Conservation (phyloP, 176 grass and related monocot species). For the Guadua angustifolia region DNA sequence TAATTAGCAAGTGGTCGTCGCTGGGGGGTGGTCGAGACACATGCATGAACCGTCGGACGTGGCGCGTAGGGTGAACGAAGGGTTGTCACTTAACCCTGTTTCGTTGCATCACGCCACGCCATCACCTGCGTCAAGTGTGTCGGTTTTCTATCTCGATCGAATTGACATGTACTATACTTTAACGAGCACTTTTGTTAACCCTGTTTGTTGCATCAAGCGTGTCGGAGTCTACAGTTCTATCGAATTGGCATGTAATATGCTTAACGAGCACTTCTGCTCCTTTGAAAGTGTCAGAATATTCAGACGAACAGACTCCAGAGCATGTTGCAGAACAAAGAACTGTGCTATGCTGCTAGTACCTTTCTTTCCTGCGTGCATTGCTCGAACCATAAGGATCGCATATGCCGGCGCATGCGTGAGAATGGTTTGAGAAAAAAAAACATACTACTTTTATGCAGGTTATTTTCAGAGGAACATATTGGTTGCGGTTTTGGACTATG, state of each 20-base stretch:
- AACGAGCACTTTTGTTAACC: not conserved
- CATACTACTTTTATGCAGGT: too few species aligned
- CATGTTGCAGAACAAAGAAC: not conserved
- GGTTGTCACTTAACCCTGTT: not conserved
- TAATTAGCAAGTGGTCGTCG: constrained; percentile 19
- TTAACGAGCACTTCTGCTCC: not conserved
- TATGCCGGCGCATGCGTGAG: not conserved
- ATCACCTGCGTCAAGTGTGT: not conserved
- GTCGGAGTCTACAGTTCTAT: too few species aligned
- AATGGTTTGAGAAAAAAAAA: too few species aligned
- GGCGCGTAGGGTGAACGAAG: constrained; percentile 34
- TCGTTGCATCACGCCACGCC: not conserved
- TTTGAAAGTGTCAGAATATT: not conserved
- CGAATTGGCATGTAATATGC: not conserved
- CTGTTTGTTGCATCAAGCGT: not conserved
- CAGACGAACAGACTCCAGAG: not conserved
- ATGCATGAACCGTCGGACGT: constrained; percentile 29
- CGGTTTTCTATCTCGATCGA: not conserved
- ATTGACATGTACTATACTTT: not conserved
- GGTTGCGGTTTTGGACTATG: too few species aligned
- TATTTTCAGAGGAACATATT: too few species aligned
- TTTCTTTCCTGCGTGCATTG: not conserved
- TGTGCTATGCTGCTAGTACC: not conserved
- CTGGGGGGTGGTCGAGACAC: not conserved
- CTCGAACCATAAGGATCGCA: not conserved